Base-by-base conservation (phyloP, 2,329 filamentous ascomycete genomes). In the Neurospora crassa region DNA sequence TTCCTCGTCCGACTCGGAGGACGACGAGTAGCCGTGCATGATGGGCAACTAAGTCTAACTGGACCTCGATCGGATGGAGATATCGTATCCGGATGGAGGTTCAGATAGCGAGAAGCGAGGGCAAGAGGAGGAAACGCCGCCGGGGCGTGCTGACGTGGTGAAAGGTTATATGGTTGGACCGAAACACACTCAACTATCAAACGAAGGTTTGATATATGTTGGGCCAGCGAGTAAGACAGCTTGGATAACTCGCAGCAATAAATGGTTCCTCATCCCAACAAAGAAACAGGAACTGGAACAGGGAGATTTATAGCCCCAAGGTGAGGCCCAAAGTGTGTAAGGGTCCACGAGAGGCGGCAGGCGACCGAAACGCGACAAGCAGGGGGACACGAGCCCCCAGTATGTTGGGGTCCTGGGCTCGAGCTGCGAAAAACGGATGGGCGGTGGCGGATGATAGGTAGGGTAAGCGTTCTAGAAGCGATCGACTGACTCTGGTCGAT, bases 21-120 rank as follows among this genome's bases (percentile, higher is more conserved):
- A 76, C 42, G 76, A 78, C 24, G 76, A 78, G 70, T 78, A 78
- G 74, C 76, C 76, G 73, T 78, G 73, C 76, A 78, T 78, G 74
- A 41, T 72, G 74, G 74, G 70, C 69, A 45, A 69, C 67, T 34
- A 67, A 37, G 29, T 37, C 37, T 67, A 34, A 20, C 47, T 67
- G 34, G n/a, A 24, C 16, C 41, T 20, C 53, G 59, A 43, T 43
- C 11, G 41, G 47, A 42, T 67, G 59, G 24, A 34, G 45, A 34
- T 67, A 43, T 37, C 42, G 40, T 63, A 41, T 45, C n/a, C 43
- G 29, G 20, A 68, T 34, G 59, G 40, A 43, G 67, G 37, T 37
- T 40, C 12, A 40, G 67, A 59, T 68, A 16, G 34, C 14, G 43
- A 43, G 24, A 68, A 40, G 40, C 16, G 68, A 59, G 47, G n/a